A percentile compares a stretch with the other conserved stretches of the same genome.
These are phyloP conservation scores for Mucor lusitanicus DNA, from an alignment of 371 early-diverging fungal species.

Conservation along the genomic window DNA sequence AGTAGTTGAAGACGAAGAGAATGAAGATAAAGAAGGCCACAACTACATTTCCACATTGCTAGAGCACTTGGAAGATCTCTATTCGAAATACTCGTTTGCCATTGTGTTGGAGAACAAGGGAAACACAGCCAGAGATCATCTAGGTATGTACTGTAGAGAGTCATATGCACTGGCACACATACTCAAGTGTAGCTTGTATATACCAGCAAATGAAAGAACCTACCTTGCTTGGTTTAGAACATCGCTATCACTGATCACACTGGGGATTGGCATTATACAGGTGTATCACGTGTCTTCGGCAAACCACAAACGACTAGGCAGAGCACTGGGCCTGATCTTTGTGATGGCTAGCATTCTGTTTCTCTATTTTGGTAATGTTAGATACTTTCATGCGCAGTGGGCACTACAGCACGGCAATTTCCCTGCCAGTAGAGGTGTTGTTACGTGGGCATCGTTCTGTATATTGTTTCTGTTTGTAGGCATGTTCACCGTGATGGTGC, in stretches of 20 bases:
- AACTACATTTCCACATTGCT: slow-evolving; percentile 3
- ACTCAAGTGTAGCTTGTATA: background rate
- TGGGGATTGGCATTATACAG: slow-evolving; percentile 72
- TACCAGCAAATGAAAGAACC: slow-evolving; percentile 69
- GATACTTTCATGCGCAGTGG: slow-evolving; percentile 69
- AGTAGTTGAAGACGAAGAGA: background rate
- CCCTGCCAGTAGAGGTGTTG: slow-evolving; percentile 64
- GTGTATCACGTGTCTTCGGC: slow-evolving; percentile 50
- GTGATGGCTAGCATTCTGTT: slow-evolving; percentile 59
- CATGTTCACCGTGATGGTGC: slow-evolving; percentile 21
- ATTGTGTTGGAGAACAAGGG: slow-evolving; percentile 66
- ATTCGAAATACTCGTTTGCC: slow-evolving; percentile 19
- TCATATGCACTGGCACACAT: background rate
- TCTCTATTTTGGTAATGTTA: slow-evolving; percentile 57
- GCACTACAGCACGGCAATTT: slow-evolving; percentile 65
- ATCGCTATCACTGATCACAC: slow-evolving; percentile 66
- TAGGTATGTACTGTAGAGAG: slow-evolving; percentile 30
- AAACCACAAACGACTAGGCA: slow-evolving; percentile 21
- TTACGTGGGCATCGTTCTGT: slow-evolving; percentile 42
- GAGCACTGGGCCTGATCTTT: slow-evolving; percentile 51
- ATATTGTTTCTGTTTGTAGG: slow-evolving; percentile 31
- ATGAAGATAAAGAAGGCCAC: slow-evolving; percentile 2
- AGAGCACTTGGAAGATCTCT: slow-evolving; percentile 3
- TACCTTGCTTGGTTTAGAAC: slow-evolving; percentile 76
- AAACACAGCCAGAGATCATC: slow-evolving; percentile 72